Evolutionary conservation across 305 asterid genomes (phyloP), one percentile per base, ranked within the genome.

Genomic region (Withania somnifera): DNA sequence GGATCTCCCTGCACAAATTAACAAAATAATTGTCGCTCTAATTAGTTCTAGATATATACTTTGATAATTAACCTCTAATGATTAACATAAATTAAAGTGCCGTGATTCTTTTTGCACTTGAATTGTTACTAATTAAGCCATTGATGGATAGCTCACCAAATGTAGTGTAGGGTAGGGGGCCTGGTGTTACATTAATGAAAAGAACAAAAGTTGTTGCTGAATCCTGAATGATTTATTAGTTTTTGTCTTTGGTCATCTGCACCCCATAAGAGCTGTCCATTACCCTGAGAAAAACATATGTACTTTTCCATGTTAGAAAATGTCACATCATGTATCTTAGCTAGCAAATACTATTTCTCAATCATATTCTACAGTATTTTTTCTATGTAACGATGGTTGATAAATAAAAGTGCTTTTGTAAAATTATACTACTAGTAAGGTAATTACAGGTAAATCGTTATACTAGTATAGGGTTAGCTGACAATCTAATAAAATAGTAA

Each of bases 201-300:
- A 71, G 93, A 86, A 83, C 89, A 89, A 85, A 92, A 90, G 89
- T 73, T 87, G 92, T 75, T 85, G 91, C 53, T 87, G 87, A 89
- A 78, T 85, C 83, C 92, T 56, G 89, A 68, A 83, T 89, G 93
- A 89, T 89, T 88, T 40, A 84, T 84, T 36, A 87, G 81, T 79
- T 86, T 89, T 60, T 87, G 92, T 85, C 92, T 92, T 54, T 88
- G 94, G 54, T 88, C 97, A 82, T 90, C 97, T 85, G 85, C 88
- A 76, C 86, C 94, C 94, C 93, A 90, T 84, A 88, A 85, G 54
- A 69, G 84, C 81, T 91, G 90, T 89, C 91, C 92, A 83, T 88
- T 87, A 50, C 82, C 92, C 98, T 92, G 92, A 84, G 87, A 89
- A 83, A 53, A 85, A 17, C 8, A 87, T 61, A n/a, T 32, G 60